A percentile compares a stretch with the other conserved stretches of the same genome.
These are phyloP conservation scores for Hydnomerulius pinastri DNA, from an alignment of 768 basidiomycete species.

Conservation along the genomic window DNA sequence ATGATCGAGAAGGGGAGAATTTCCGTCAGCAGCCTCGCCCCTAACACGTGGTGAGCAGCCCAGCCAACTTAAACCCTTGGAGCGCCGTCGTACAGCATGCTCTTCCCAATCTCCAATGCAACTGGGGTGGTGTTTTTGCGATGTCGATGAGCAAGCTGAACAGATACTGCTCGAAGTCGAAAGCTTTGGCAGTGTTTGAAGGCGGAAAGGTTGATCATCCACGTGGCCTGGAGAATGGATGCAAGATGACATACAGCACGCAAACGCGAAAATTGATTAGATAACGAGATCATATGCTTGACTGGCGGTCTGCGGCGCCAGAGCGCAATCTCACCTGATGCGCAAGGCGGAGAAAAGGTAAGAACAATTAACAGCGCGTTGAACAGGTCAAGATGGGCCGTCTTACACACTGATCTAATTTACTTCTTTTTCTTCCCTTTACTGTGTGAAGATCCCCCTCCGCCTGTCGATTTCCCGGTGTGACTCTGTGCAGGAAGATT, in stretches of 20 bases:
- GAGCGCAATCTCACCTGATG: slow-evolving; percentile 21
- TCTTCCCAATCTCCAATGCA: neutral
- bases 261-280: slow-evolving; percentile 29
- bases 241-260: neutral
- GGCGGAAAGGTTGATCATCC: slow-evolving; percentile 2
- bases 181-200: neutral
- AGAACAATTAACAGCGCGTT: slow-evolving; percentile 25
- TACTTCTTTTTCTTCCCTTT: slow-evolving; percentile 76
- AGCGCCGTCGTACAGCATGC: slow-evolving; percentile 1
- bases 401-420: slow-evolving; percentile 29
- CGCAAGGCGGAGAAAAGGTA: slow-evolving; percentile 10
- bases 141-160: slow-evolving; percentile 1
- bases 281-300: slow-evolving; percentile 19
- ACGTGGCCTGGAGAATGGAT: slow-evolving; percentile 14
- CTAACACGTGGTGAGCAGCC: slow-evolving; percentile 25
- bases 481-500: slow-evolving; percentile 22
- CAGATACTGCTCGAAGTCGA: slow-evolving; percentile 5
- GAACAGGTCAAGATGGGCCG: slow-evolving; percentile 11
- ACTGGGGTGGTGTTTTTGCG: neutral
- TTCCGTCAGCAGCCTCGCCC: slow-evolving; percentile 29
- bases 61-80: slow-evolving; percentile 16
- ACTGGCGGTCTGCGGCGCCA: slow-evolving; percentile 14
- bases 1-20: slow-evolving; percentile 20
- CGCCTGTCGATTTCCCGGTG: slow-evolving; percentile 37
- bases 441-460: slow-evolving; percentile 36